These are phyloP conservation scores for Camellia lanceoleosa DNA, from an alignment of 148 eudicot genomes.

Conservation along the genomic window DNA sequence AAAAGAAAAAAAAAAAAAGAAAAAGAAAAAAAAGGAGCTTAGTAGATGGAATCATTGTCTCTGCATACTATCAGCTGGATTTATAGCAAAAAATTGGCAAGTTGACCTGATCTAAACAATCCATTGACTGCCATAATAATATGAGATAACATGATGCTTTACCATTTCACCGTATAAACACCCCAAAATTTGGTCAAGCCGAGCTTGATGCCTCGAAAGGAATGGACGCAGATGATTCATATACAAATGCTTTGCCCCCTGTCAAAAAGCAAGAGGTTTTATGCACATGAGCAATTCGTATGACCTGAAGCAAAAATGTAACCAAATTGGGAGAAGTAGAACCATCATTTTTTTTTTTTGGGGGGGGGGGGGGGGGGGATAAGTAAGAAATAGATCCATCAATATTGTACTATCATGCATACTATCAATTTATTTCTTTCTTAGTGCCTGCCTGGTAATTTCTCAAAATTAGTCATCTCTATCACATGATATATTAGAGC, in stretches of 20 bases:
- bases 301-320: background rate
- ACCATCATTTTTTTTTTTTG: too few relatives aligned
- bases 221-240: slow-evolving; percentile 72
- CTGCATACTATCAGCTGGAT: background rate
- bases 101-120: background rate
- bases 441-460: background rate
- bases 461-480: background rate
- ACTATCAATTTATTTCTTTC: background rate
- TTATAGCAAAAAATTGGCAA: background rate
- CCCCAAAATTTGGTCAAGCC: slow-evolving; percentile 65
- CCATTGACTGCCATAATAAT: background rate
- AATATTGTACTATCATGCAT: background rate
- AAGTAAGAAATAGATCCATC: background rate
- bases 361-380: too few relatives aligned
- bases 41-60: background rate
- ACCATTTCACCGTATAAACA: slow-evolving; percentile 71
- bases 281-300: background rate
- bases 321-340: background rate
- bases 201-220: slow-evolving; percentile 75
- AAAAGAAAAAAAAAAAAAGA: too few relatives aligned
- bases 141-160: slow-evolving; percentile 16
- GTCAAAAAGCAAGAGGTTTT: slow-evolving; percentile 22
- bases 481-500: background rate
- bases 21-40: background rate
- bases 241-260: slow-evolving; percentile 83